Percentiles rank a stretch among this genome's conserved stretches.
phyloP scores from a whole-genome alignment of 805 yeast genomes.

The Kluyveromyces aestuarii region DNA sequence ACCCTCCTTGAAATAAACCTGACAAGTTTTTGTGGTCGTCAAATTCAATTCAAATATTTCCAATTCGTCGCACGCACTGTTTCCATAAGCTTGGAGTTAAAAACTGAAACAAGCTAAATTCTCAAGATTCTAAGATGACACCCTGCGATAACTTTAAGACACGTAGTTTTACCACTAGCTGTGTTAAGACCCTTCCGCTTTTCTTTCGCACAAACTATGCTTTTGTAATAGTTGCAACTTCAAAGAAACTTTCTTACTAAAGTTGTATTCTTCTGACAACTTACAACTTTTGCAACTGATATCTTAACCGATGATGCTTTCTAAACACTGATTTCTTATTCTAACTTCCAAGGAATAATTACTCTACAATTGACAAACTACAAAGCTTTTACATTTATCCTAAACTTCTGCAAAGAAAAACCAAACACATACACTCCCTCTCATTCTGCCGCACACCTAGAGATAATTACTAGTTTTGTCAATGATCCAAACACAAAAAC shows the following conservation, averaged over 20 bases:
- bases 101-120: too few relatives aligned
- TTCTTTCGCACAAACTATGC: too few relatives aligned
- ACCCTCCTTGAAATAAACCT: background rate
- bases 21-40: background rate
- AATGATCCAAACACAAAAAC: conserved; percentile 1
- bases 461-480: conserved; percentile 1
- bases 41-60: background rate
- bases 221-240: too few relatives aligned
- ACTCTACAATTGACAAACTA: background rate
- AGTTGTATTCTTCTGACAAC: too few relatives aligned
- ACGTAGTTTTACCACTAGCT: background rate
- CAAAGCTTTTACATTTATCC: background rate
- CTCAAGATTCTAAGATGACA: too few relatives aligned
- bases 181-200: background rate
- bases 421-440: background rate
- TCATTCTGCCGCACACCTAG: background rate
- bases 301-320: too few relatives aligned
- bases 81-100: background rate
- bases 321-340: too few relatives aligned
- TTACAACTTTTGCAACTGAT: too few relatives aligned
- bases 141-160: too few relatives aligned
- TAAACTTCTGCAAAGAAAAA: background rate
- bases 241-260: too few relatives aligned
- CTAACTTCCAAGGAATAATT: too few relatives aligned
- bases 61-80: background rate